Base-by-base conservation (phyloP, 2,329 filamentous ascomycete species). In the Xylariales sp. region DNA sequence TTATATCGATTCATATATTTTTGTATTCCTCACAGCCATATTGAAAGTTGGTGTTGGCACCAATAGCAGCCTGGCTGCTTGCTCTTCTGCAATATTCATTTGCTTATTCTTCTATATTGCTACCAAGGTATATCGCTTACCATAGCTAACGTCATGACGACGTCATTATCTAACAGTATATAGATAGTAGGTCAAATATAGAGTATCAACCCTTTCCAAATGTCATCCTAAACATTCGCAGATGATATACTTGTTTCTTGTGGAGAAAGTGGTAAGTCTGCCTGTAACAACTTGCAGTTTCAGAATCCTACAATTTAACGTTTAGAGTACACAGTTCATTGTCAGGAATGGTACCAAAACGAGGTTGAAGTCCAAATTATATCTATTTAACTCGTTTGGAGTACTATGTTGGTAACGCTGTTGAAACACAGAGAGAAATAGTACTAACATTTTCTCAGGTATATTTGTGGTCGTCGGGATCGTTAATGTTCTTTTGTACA, bases 181-280 rank as follows among this genome's bases (percentile, higher is more conserved):
- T n/a, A n/a, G n/a, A n/a, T n/a, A n/a, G n/a, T n/a, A n/a, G n/a
- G n/a, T n/a, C n/a, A n/a, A n/a, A n/a, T n/a, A n/a, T n/a, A n/a
- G n/a, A n/a, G n/a, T n/a, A n/a, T n/a, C n/a, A n/a, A n/a, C n/a
- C n/a, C n/a, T n/a, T n/a, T n/a, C n/a, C n/a, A n/a, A n/a, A n/a
- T n/a, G n/a, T n/a, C n/a, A n/a, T n/a, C 14, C 28, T 5, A 23
- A 7, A 8, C 12, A 19, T 17, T 15, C n/a, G 28, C 43, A 72
- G 61, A 57, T 81, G 16, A 76, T 82, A n/a, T 83, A 83, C 49
- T 64, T 78, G 18, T 83, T 83, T 50, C 61, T 83, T 3, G 77
- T 80, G 1, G 80, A 83, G 53, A 79, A 78, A 57, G 77, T 74
- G 29, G 76, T 78, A 57, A 53, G 69, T n/a, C n/a, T n/a, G n/a